A percentile compares a stretch with the other conserved stretches of the same genome.
These are phyloP conservation scores for Russula brevipes DNA, from an alignment of 768 basidiomycete genomes.

Conservation along the genomic window DNA sequence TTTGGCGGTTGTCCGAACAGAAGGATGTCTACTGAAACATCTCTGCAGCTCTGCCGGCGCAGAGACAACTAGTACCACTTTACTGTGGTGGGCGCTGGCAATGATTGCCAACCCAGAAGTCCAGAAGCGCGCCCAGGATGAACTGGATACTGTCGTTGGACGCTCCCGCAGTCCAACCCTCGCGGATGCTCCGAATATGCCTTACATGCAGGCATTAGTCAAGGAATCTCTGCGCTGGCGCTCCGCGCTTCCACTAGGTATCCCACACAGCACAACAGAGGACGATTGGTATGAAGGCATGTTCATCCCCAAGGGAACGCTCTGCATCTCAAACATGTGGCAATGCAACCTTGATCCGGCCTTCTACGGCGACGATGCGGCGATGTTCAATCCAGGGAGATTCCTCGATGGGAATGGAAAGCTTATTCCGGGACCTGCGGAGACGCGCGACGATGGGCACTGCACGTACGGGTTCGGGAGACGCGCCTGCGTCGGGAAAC, in stretches of 20 bases:
- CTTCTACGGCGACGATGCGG: constrained; percentile 21
- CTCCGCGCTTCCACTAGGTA: neutral
- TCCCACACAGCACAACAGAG: constrained; percentile 15
- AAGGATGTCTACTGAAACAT: neutral
- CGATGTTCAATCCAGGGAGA: constrained; percentile 24
- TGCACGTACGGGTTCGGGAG: constrained; percentile 19
- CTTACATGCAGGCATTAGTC: constrained; percentile 3
- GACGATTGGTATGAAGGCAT: constrained; percentile 31
- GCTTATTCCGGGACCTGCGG: constrained; percentile 1
- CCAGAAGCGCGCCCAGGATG: constrained; percentile 5
- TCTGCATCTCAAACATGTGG: constrained; percentile 30
- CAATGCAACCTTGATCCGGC: constrained; percentile 7
- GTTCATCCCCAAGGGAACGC: constrained; percentile 35
- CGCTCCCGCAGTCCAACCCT: too few relatives aligned
- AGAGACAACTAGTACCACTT: constrained; percentile 9
- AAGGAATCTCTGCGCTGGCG: constrained; percentile 16
- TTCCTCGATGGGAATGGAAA: constrained; percentile 16
- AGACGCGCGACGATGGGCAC: constrained; percentile 19
- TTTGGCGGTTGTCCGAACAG: neutral
- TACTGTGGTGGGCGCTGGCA: constrained; percentile 18
- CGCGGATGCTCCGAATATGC: too few relatives aligned
- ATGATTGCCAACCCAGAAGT: constrained; percentile 21
- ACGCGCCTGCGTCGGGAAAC: constrained; percentile 24
- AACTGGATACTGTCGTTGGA: too few relatives aligned
- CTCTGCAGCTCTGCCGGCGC: constrained; percentile 1